Conservation (phyloP, 2,329 filamentous ascomycete genomes). For the Aspergillus sp. region DNA sequence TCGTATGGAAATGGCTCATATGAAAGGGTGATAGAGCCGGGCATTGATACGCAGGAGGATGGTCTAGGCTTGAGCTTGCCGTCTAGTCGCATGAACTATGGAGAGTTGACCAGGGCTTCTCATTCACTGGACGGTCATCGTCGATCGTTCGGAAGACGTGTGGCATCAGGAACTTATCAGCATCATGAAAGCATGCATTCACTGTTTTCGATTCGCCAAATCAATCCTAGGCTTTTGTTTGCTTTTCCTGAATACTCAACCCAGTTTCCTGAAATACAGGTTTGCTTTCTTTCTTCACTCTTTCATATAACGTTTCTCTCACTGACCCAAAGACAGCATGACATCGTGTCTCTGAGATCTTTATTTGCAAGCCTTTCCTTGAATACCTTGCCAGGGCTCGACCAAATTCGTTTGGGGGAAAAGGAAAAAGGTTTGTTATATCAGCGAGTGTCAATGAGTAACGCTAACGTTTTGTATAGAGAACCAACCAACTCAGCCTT, state of each 20-base stretch:
- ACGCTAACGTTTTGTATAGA: background rate
- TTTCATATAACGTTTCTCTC: background rate
- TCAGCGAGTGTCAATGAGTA: too few relatives aligned
- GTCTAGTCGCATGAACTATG: background rate
- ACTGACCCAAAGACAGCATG: background rate
- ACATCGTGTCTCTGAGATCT: background rate
- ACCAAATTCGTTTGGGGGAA: too few relatives aligned
- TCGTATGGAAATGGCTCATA: background rate
- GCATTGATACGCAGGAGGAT: background rate
- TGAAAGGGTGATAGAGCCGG: background rate
- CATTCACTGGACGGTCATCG: background rate
- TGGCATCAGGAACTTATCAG: background rate
- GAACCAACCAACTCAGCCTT: background rate
- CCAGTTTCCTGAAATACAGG: background rate
- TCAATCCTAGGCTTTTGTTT: background rate
- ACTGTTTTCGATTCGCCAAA: background rate
- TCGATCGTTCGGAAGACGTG: background rate
- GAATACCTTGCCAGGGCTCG: background rate
- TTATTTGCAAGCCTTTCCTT: background rate
- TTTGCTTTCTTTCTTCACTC: background rate
- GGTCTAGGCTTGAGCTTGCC: background rate
- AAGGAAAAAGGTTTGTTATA: too few relatives aligned
- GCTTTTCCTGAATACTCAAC: background rate
- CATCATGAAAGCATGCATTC: background rate
- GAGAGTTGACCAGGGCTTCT: background rate